Evolutionary conservation across 805 yeast species (phyloP).

Genomic region (Metschnikowia noctiluminum): DNA sequence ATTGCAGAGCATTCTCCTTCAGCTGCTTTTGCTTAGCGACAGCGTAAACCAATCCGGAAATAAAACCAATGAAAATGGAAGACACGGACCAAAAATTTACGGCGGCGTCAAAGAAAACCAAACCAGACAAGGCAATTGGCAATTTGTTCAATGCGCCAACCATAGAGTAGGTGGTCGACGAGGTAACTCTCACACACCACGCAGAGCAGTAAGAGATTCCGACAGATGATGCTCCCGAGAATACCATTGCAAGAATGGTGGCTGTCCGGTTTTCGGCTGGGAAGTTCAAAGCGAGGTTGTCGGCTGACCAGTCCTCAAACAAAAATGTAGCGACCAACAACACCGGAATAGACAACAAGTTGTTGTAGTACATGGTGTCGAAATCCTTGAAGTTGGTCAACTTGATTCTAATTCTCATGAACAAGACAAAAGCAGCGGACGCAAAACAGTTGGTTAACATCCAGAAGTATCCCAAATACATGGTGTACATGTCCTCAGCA

Average conservation of each 20-base stretch:
- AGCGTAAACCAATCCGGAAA: conserved; percentile 94
- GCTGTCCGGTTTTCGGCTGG: conserved; percentile 67
- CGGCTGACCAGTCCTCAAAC: conserved; percentile 91
- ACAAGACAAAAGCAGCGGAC: conserved; percentile 87
- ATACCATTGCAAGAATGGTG: conserved; percentile 75
- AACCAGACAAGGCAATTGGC: conserved; percentile 94
- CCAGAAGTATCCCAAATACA: conserved; percentile 85
- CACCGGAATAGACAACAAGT: conserved; percentile 88
- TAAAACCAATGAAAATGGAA: conserved; percentile 89
- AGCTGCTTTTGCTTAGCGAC: conserved; percentile 91
- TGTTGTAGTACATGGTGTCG: conserved; percentile 96
- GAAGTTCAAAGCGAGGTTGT: conserved; percentile 73
- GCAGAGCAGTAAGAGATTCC: conserved; percentile 99
- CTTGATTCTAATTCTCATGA: conserved; percentile 98
- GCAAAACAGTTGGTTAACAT: conserved; percentile 94
- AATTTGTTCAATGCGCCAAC: conserved; percentile 98
- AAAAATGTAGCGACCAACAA: conserved; percentile 69
- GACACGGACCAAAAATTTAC: conserved; percentile 88
- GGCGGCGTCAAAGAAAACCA: conserved; percentile 92
- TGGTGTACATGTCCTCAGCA: conserved; percentile 43
- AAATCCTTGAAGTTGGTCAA: conserved; percentile 94
- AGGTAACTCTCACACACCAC: conserved; percentile 99
- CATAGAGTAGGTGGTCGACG: conserved; percentile 98
- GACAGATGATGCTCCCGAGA: conserved; percentile 91
- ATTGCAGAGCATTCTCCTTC: conserved; percentile 37